Base-by-base conservation (phyloP, 768 basidiomycete species). In the Rhodotorula paludigena region DNA sequence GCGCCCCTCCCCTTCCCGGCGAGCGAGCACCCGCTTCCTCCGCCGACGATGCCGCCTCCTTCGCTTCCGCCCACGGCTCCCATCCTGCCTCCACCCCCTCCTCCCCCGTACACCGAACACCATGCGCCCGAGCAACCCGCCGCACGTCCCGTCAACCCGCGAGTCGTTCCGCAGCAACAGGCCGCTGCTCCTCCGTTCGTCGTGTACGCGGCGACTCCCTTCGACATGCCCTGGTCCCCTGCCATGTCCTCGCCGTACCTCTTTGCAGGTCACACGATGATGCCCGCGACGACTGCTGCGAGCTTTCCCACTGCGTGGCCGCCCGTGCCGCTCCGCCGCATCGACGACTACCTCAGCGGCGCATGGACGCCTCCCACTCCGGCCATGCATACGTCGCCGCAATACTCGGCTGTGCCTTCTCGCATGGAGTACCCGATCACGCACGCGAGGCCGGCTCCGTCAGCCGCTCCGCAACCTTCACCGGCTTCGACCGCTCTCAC, bases 271-370 rank as follows among this genome's bases (percentile, higher is more conserved):
- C 36, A 47, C 23, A n/a, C 28, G 23, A 49, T 49, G 30, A 32
- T 33, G 28, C 47, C 47, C n/a, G 21, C 20, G 30, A 32, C 35
- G 28, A 12, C 18, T 9, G 25, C 23, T 10, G 21, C 35, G n/a
- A 44, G 30, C 45, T 14, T n/a, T 10, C 52, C 55, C 18, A 57
- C 54, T 12, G 54, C 62, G 5, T 63, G 62, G 61, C 42, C 61
- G n/a, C 61, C 61, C 16, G 33, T 55, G 33, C 61, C 61, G 42
- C 44, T 62, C 9, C 42, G 61, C n/a, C 35, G 38, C 30, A 57
- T 63, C 47, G 62, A 63, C 47, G 30, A 38, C 21, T 57, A 30
- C 33, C 33, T 57, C 39, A 36, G 56, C n/a, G 32, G 16, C 25
- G 5, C 30, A 7, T 32, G 10, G 21, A 0, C 33, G 2, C 35